Evolutionary conservation across 108 stramenopile genomes (phyloP).

Genomic region (Cyclotella atomus): DNA sequence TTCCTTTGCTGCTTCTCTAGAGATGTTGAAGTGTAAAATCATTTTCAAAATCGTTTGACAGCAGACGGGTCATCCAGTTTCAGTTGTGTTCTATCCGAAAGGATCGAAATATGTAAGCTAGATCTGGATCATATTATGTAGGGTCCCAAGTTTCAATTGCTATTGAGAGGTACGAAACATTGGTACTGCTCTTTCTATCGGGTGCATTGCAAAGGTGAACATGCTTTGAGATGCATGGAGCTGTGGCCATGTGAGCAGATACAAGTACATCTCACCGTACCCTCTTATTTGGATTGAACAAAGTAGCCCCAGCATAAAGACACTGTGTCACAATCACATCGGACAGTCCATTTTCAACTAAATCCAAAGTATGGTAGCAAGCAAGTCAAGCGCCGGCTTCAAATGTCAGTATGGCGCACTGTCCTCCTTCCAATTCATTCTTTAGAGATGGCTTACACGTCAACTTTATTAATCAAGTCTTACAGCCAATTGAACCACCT

Average conservation of each 20-base stretch:
- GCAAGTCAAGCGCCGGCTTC: too few relatives aligned
- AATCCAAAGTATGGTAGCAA: too few relatives aligned
- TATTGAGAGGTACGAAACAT: constrained; percentile 15
- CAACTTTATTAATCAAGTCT: too few relatives aligned
- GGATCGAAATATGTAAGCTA: constrained; percentile 26
- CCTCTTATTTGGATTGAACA: constrained; percentile 19
- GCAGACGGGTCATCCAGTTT: constrained; percentile 31
- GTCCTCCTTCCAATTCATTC: too few relatives aligned
- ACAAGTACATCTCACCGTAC: constrained; percentile 18
- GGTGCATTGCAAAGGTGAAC: constrained; percentile 20
- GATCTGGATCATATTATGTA: constrained; percentile 27
- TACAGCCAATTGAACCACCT: too few relatives aligned
- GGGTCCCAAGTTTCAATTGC: constrained; percentile 20
- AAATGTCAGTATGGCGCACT: too few relatives aligned
- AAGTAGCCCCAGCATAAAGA: constrained; percentile 23
- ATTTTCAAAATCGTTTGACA: constrained; percentile 28
- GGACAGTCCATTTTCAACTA: constrained; percentile 27
- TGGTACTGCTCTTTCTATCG: constrained; percentile 22
- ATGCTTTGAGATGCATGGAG: too few relatives aligned
- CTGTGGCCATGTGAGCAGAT: too few relatives aligned
- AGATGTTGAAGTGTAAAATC: constrained; percentile 30
- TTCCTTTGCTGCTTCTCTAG: constrained; percentile 37
- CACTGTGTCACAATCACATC: constrained; percentile 34
- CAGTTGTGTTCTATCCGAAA: constrained; percentile 35
- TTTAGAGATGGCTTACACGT: too few relatives aligned